These are phyloP conservation scores for Ogataea dorogensis DNA, from an alignment of 805 yeast genomes.

Conservation along the genomic window DNA sequence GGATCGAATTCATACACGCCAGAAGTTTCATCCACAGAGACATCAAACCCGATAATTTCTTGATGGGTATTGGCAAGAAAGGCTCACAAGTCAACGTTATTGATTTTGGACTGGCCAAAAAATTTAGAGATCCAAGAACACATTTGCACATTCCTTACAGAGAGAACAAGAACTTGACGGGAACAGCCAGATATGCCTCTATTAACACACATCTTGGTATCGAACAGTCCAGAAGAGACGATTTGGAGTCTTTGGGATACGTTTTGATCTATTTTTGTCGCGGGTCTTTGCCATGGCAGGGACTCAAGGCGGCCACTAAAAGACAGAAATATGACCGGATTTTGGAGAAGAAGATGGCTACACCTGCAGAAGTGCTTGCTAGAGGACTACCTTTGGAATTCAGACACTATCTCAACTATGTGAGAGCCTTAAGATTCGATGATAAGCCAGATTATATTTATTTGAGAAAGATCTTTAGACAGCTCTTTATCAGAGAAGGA, in stretches of 20 bases:
- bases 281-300: conserved; percentile 98
- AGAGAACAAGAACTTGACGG: conserved; percentile 93
- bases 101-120: conserved; percentile 92
- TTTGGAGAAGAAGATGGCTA: conserved; percentile 90
- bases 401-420: conserved; percentile 81
- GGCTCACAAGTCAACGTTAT: conserved; percentile 95
- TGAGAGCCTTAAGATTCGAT: conserved; percentile 87
- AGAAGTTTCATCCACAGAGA: conserved; percentile 86
- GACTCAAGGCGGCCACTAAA: conserved; percentile 93
- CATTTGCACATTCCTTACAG: conserved; percentile 94
- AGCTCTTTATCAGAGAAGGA: conserved; percentile 81
- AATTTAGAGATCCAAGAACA: conserved; percentile 90
- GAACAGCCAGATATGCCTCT: conserved; percentile 95
- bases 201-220: conserved; percentile 95
- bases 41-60: conserved; percentile 79
- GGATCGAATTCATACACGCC: conserved; percentile 94
- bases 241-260: conserved; percentile 90
- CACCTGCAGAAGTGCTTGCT: conserved; percentile 81
- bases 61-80: conserved; percentile 88
- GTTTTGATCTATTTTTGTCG: conserved; percentile 92
- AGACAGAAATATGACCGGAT: conserved; percentile 96
- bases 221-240: conserved; percentile 96
- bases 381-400: conserved; percentile 92
- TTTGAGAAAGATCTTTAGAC: conserved; percentile 85
- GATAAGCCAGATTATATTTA: conserved; percentile 94